phyloP scores from a whole-genome alignment of 2,329 filamentous ascomycete genomes.

The Dactylellina leptospora region DNA sequence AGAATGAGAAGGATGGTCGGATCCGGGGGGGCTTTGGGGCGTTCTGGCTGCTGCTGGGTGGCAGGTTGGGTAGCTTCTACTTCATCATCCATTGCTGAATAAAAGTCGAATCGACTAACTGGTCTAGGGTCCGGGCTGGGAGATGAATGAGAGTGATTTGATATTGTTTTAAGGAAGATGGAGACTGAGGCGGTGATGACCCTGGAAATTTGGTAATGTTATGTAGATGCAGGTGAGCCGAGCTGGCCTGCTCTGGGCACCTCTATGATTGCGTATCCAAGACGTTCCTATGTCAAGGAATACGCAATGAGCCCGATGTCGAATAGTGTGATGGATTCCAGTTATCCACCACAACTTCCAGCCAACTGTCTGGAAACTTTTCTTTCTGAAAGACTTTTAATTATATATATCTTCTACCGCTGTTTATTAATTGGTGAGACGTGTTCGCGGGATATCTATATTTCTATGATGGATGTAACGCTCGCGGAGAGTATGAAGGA shows the following conservation, averaged over 20 bases:
- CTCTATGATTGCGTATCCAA: constrained; percentile 12
- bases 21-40: constrained; percentile 53
- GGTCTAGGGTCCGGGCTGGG: too few relatives aligned
- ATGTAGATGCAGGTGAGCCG: constrained; percentile 19
- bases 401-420: background rate
- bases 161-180: too few relatives aligned
- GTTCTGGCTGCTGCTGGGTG: constrained; percentile 56
- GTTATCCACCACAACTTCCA: too few relatives aligned
- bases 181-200: too few relatives aligned
- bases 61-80: constrained; percentile 56
- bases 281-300: background rate
- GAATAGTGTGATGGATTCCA: too few relatives aligned
- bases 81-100: constrained; percentile 46
- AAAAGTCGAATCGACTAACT: background rate
- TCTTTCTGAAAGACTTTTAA: too few relatives aligned
- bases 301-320: constrained; percentile 14
- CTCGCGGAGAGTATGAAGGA: constrained; percentile 23
- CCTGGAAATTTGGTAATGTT: too few relatives aligned
- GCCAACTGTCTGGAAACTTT: too few relatives aligned
- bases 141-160: too few relatives aligned
- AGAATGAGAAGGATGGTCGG: constrained; percentile 55
- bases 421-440: background rate
- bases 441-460: constrained; percentile 25
- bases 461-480: constrained; percentile 17
- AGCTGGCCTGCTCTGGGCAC: constrained; percentile 24